Percentiles rank a stretch among this genome's conserved stretches.
These are phyloP conservation scores for Elsinoe necatrix DNA, from an alignment of 2,329 filamentous ascomycete genomes.

Conservation along the genomic window DNA sequence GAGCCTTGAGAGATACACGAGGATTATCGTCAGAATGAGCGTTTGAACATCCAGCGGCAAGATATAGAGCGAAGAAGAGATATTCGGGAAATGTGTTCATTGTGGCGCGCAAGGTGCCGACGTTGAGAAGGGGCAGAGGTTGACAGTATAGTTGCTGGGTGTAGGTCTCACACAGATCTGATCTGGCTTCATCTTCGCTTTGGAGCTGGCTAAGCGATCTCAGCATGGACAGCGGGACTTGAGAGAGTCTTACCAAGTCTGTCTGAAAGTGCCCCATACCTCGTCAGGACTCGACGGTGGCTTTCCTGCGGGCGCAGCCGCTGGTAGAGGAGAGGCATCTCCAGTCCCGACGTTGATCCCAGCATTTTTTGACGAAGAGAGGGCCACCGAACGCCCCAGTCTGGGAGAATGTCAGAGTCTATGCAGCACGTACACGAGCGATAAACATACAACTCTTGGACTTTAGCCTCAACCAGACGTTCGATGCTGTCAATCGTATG, in stretches of 20 bases:
- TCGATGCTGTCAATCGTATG: not conserved
- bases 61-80: not conserved
- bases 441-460: not conserved
- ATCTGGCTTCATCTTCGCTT: not conserved
- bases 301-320: not conserved
- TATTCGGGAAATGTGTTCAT: not conserved
- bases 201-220: not conserved
- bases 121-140: constrained; percentile 7
- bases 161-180: not conserved
- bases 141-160: constrained; percentile 5
- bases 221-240: not conserved
- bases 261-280: not conserved
- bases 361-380: not conserved
- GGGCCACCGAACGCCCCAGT: not conserved
- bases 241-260: not conserved
- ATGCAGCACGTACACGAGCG: no score
- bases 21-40: not conserved
- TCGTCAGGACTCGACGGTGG: not conserved
- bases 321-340: not conserved
- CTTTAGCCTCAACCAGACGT: constrained; percentile 7
- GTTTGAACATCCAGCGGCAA: not conserved
- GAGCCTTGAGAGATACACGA: not conserved
- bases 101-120: not conserved
- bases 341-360: not conserved
- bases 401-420: not conserved